These are phyloP conservation scores for Puccinia triticina DNA, from an alignment of 1,284 basidiomycete genomes.

Conservation along the genomic window DNA sequence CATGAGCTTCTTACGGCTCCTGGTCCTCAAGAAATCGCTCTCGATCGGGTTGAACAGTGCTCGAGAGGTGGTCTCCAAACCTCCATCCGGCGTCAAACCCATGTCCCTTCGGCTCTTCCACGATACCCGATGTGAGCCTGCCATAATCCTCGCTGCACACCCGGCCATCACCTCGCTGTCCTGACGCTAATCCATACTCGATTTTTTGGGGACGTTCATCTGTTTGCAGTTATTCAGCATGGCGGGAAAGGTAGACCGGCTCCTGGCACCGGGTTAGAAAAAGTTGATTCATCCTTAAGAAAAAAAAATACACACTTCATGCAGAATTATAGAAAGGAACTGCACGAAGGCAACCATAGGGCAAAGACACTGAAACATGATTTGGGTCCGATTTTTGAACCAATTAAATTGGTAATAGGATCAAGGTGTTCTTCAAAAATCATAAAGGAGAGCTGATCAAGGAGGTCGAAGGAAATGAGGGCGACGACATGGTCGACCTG, in stretches of 20 bases:
- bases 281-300: background rate
- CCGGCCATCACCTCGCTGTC: background rate
- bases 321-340: background rate
- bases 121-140: conserved; percentile 6
- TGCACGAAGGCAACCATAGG: background rate
- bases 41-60: background rate
- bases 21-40: background rate
- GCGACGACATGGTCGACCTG: conserved; percentile 85
- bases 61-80: background rate
- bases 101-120: conserved; percentile 3
- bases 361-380: conserved; percentile 4
- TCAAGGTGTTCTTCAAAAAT: conserved; percentile 87
- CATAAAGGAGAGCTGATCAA: conserved; percentile 79
- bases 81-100: background rate
- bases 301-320: background rate
- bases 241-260: conserved; percentile 66
- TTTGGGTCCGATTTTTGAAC: conserved; percentile 7
- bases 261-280: conserved; percentile 68
- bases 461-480: conserved; percentile 88
- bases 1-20: conserved; percentile 25
- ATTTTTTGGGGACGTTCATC: too few relatives aligned
- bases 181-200: background rate
- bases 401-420: conserved; percentile 63
- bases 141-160: background rate
- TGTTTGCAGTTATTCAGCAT: conserved; percentile 58